These are phyloP conservation scores for Exophiala xenobiotica DNA, from an alignment of 2,329 filamentous ascomycete species.

Conservation along the genomic window DNA sequence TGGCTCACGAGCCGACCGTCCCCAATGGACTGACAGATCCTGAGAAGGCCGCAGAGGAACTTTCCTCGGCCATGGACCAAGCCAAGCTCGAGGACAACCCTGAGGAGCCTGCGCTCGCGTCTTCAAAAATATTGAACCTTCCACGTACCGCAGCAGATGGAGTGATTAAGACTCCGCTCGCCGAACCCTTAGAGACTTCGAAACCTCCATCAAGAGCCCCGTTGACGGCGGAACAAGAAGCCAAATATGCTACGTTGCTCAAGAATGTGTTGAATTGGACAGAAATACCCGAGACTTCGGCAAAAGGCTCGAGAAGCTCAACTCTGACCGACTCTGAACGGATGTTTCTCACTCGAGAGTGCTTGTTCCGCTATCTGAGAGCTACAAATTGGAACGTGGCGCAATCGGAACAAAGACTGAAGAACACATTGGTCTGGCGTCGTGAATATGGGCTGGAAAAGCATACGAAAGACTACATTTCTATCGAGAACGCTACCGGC, in stretches of 20 bases:
- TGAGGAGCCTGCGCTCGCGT: not conserved
- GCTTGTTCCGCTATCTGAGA: constrained; percentile 85
- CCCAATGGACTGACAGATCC: constrained; percentile 16
- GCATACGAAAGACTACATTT: constrained; percentile 78
- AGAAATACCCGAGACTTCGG: constrained; percentile 63
- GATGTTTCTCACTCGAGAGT: constrained; percentile 89
- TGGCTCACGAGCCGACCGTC: constrained; percentile 1
- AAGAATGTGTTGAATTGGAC: constrained; percentile 69
- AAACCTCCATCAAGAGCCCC: constrained; percentile 57
- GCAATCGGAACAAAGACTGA: constrained; percentile 75
- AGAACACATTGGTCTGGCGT: constrained; percentile 80
- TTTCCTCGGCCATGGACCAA: constrained; percentile 14
- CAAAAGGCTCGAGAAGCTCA: constrained; percentile 59
- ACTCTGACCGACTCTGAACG: constrained; percentile 76
- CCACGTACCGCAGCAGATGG: constrained; percentile 41
- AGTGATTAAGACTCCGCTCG: constrained; percentile 57
- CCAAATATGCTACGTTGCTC: constrained; percentile 79
- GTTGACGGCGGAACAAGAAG: constrained; percentile 73
- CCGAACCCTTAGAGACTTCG: constrained; percentile 56
- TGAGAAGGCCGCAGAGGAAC: constrained; percentile 22
- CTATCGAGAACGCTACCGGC: constrained; percentile 90
- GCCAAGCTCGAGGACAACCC: constrained; percentile 14
- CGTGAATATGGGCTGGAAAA: constrained; percentile 82
- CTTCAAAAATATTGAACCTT: constrained; percentile 29
- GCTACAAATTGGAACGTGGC: constrained; percentile 85